phyloP scores from a whole-genome alignment of 2,329 filamentous ascomycete species.

The Diaporthe sp. region DNA sequence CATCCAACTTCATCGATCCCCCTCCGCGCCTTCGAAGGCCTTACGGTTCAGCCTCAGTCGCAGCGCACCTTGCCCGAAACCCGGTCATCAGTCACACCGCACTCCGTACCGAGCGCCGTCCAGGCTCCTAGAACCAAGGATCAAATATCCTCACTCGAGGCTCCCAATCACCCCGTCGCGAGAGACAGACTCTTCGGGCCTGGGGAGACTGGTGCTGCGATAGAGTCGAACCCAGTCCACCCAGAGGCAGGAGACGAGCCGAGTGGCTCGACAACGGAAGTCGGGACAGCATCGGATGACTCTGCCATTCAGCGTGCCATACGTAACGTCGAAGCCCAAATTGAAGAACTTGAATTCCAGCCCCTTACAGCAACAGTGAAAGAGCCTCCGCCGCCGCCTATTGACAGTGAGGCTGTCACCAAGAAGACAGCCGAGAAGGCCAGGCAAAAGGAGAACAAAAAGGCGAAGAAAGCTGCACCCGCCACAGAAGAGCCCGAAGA shows the following conservation, averaged over 20 bases:
- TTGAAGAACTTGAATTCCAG: conserved; percentile 34
- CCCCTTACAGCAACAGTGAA: conserved; percentile 25
- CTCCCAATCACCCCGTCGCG: neutral
- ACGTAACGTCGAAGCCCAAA: conserved; percentile 19
- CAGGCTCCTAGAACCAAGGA: neutral
- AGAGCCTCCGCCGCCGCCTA: neutral
- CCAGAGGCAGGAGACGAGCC: neutral
- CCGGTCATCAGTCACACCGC: neutral
- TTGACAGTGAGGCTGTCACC: neutral
- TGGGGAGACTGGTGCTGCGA: conserved; percentile 16
- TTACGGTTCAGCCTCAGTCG: neutral
- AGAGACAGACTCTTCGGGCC: neutral
- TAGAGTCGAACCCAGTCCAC: conserved; percentile 22
- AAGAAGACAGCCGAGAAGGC: conserved; percentile 31
- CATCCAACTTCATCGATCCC: neutral
- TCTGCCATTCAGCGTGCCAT: conserved; percentile 3
- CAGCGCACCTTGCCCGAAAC: neutral
- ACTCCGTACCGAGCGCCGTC: neutral
- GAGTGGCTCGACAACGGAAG: neutral
- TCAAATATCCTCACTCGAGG: neutral
- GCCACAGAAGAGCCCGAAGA: conserved; percentile 11
- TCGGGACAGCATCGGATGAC: neutral
- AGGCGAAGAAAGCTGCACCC: conserved; percentile 26
- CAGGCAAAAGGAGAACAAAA: conserved; percentile 6
- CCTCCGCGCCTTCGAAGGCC: neutral